Evolutionary conservation across 202 grass and related monocot genomes (phyloP), one percentile per base, ranked within the genome.

Genomic region (Zizania palustris): DNA sequence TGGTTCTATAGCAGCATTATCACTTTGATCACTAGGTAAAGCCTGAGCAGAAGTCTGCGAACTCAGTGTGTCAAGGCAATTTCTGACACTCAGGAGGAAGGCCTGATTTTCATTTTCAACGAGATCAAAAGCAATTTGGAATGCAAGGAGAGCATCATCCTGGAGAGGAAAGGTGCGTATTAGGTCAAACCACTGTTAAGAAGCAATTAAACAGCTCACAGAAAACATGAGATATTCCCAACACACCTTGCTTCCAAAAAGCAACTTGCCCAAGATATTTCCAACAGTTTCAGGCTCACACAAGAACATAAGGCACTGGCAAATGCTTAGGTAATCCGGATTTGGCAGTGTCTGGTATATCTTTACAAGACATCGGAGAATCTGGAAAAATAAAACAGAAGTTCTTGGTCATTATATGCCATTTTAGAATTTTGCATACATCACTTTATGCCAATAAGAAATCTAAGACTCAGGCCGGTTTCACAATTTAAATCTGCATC

Each of bases 81-180:
- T 90, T 70, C 63, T 45, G 57, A 90, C 87, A 80, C 77, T 86
- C 63, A 97, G 79, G 28, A 98, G 80, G 53, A 98, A 95, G 46
- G 91, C 95, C 67, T 98, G 95, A 72, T 98, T 93, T 90, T 98
- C 91, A 72, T 98, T 98, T 90, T 98, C 91, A 63, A 85, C 83
- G 16, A 95, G 85, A 86, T 98, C 95, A 54, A 98, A 98, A 60
- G 91, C 85, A 78, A 90, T 95, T 85, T 98, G 91, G 68, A 80
- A 98, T 69, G 89, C 88, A 46, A 93, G 22, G 13, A 97, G 86
- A 79, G 91, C 79, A 91, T 97, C 93, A 76, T 93, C 88, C 91
- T 97, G 84, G 7, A 78, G 67, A 81, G 76, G 42, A 28, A 79
- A 84, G 49, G 84, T 35, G 81, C 6, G 41, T 57, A 46, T 74